Conservation (phyloP, 805 yeast genomes). For the Sugiyamaella chiloensis region DNA sequence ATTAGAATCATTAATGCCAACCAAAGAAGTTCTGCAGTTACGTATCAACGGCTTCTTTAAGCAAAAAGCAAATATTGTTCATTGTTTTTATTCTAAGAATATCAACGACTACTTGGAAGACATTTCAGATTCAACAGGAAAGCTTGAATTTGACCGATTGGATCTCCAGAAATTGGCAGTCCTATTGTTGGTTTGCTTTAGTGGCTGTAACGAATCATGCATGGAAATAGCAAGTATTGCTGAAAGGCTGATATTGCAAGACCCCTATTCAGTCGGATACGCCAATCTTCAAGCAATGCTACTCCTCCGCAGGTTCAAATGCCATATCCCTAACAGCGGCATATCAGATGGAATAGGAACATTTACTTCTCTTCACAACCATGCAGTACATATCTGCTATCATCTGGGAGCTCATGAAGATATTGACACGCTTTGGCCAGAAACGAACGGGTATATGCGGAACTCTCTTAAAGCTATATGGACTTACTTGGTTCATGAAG, state of each 20-base stretch:
- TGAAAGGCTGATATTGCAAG: neutral
- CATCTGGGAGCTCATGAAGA: neutral
- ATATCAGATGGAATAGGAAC: neutral
- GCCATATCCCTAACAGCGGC: neutral
- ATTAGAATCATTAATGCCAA: neutral
- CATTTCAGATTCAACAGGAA: neutral
- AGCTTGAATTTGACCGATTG: neutral
- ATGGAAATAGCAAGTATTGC: neutral
- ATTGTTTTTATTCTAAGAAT: neutral
- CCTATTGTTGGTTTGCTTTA: neutral
- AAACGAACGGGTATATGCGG: neutral
- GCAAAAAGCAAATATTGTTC: neutral
- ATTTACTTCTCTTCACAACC: neutral
- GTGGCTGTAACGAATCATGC: neutral
- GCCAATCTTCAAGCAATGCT: neutral
- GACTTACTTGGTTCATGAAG: neutral
- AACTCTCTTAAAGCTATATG: neutral
- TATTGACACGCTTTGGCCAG: neutral
- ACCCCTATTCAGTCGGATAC: neutral
- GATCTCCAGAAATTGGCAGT: neutral
- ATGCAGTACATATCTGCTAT: neutral
- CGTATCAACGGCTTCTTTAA: neutral
- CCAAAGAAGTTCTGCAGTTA: neutral
- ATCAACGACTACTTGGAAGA: neutral
- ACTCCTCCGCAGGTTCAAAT: neutral